Conservation (phyloP, 495 filamentous ascomycete genomes). For the Penicillium paxilli region DNA sequence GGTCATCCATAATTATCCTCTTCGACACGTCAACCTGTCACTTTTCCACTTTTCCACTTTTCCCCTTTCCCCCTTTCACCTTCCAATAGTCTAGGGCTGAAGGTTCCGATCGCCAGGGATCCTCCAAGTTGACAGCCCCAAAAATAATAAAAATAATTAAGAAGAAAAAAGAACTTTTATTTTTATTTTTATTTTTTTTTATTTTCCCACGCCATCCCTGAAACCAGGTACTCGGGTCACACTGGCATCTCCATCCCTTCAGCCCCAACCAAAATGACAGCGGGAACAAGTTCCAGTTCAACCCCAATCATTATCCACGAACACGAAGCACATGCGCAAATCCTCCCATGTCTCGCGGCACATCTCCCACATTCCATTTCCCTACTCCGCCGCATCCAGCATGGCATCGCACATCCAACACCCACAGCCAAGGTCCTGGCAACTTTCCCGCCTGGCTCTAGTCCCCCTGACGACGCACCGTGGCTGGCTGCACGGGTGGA, state of each 20-base stretch:
- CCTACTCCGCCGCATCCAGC: constrained; percentile 58
- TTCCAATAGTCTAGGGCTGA: constrained; percentile 8
- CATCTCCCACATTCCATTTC: constrained; percentile 59
- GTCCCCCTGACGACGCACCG: constrained; percentile 19
- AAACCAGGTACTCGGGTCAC: background rate
- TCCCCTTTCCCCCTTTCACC: background rate
- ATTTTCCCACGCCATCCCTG: background rate
- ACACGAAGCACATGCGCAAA: constrained; percentile 35
- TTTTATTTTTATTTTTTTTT: too few relatives aligned
- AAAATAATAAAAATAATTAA: too few relatives aligned
- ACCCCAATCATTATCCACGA: constrained; percentile 26
- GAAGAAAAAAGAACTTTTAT: too few relatives aligned
- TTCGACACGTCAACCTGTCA: constrained; percentile 19
- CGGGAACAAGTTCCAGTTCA: background rate
- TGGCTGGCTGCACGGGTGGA: constrained; percentile 60
- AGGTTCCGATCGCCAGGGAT: constrained; percentile 5
- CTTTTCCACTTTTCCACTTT: background rate
- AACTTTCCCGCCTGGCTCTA: constrained; percentile 25
- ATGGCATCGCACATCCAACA: constrained; percentile 38
- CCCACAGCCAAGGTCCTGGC: constrained; percentile 45
- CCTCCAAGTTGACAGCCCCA: constrained; percentile 6
- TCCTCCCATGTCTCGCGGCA: constrained; percentile 43
- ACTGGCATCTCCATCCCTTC: background rate
- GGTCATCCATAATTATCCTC: too few relatives aligned
- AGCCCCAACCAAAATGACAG: background rate